Base-by-base conservation (phyloP, 352 stramenopile species). In the Phytophthora meadii region DNA sequence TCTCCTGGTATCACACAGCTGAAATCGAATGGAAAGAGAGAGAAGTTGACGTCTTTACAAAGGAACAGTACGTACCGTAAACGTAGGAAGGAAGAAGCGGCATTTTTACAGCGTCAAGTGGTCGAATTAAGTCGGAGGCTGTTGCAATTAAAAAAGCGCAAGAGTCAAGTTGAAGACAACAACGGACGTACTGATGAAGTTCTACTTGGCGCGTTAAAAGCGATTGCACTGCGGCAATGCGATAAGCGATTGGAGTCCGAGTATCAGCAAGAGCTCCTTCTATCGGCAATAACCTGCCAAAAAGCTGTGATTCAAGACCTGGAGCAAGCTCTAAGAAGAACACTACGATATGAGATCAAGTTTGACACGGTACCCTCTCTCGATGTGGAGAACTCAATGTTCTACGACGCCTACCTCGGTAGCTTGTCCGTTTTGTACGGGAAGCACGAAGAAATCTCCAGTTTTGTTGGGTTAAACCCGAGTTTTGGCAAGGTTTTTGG, bases 371-470 rank as follows among this genome's bases (percentile, higher is more conserved):
- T 25, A 3, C 7, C 42, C 7, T 3, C 42, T 9, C 22, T 34
- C 19, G 19, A 49, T 5, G 7, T 49, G 22, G 19, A 34, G 12
- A 25, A 30, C 7, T 14, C 42, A 4, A 34, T 7, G 22, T n/a
- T 49, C 8, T 32, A 49, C 12, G 17, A 30, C 0, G 42, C 42
- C 2, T 32, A 49, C 12, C 28, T 49, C 24, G 10, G 28, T 8
- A 49, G 42, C 34, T 49, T 49, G 42, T 32, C 19, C 12, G 22
- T 49, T 34, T 9, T 49, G 11, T 49, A 49, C 42, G 22, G 22
- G 8, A 49, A 49, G 14, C 11, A 19, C 4, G 42, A 49, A 4
- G 22, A 32, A 8, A n/a, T 49, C 10, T 49, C 28, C 19, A 25
- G 28, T 49, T 17, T 25, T 14, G 19, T 32, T 1, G 42, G 22